phyloP scores from a whole-genome alignment of 495 filamentous ascomycete genomes.

The Mycothermus thermophilus region DNA sequence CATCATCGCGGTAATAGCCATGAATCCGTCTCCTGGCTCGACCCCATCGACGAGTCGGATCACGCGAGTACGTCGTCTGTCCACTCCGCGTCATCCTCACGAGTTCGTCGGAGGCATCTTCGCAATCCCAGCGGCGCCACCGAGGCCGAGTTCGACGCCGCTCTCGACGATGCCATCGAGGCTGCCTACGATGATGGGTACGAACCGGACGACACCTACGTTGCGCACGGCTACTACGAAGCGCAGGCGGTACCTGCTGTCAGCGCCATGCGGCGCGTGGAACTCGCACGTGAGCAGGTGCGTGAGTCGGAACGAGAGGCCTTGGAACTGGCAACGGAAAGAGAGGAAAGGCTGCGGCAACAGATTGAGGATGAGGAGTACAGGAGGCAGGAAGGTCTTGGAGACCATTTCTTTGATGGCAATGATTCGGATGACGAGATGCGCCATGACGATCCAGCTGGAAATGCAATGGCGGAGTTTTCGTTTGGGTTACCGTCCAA shows the following conservation, averaged over 20 bases:
- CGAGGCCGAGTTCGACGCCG: constrained; percentile 88
- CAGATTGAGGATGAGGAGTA: constrained; percentile 25
- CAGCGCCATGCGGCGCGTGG: constrained; percentile 54
- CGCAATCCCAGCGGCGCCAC: constrained; percentile 57
- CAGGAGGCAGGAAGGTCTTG: constrained; percentile 14
- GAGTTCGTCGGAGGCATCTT: constrained; percentile 51
- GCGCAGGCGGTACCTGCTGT: constrained; percentile 24
- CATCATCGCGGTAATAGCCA: constrained; percentile 48
- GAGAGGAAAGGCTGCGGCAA: constrained; percentile 32
- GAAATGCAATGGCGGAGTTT: constrained; percentile 78
- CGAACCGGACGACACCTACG: constrained; percentile 49
- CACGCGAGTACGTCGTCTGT: constrained; percentile 68
- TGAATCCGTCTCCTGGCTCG: constrained; percentile 83
- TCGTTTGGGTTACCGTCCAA: constrained; percentile 62
- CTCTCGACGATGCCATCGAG: constrained; percentile 89
- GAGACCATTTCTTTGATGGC: constrained; percentile 40
- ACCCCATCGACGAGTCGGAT: constrained; percentile 92
- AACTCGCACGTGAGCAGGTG: constrained; percentile 64
- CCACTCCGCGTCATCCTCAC: constrained; percentile 63
- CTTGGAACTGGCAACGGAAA: constrained; percentile 44
- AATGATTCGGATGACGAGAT: constrained; percentile 84
- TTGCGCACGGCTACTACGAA: constrained; percentile 23
- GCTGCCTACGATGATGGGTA: constrained; percentile 90
- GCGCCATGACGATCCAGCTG: constrained; percentile 82
- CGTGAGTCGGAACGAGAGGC: constrained; percentile 68